A percentile compares a stretch with the other conserved stretches of the same genome.
phyloP scores from a whole-genome alignment of 2,329 filamentous ascomycete species.

The Nemania serpens region DNA sequence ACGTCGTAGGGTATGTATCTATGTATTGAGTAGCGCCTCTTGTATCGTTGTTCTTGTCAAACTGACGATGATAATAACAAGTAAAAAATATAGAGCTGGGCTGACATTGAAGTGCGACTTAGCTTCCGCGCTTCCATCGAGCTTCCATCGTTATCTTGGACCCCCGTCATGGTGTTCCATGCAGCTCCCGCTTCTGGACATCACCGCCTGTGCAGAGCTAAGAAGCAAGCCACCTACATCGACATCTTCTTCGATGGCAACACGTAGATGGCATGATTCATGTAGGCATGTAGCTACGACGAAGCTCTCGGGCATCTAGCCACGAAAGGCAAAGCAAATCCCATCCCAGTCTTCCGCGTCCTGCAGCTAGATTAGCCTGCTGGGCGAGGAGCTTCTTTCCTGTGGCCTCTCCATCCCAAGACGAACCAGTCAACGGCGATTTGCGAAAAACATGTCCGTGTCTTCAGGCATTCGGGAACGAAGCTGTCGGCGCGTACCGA shows the following conservation, averaged over 20 bases:
- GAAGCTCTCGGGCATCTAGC: constrained; percentile 23
- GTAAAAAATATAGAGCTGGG: not conserved
- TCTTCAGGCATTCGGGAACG: constrained; percentile 4
- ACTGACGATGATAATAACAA: too few species aligned
- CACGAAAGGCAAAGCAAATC: constrained; percentile 20
- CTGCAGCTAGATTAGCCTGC: constrained; percentile 23
- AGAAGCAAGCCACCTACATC: constrained; percentile 28
- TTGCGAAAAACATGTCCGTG: constrained; percentile 3
- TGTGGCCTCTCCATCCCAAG: constrained; percentile 2
- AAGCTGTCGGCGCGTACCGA: constrained; percentile 15
- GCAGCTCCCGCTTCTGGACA: constrained; percentile 42
- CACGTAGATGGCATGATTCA: constrained; percentile 10
- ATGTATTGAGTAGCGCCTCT: constrained; percentile 7
- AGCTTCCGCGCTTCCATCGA: constrained; percentile 35
- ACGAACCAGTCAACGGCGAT: not conserved
- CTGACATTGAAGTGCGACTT: not conserved
- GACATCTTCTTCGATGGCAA: constrained; percentile 10
- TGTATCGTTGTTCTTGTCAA: not conserved
- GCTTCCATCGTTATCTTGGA: constrained; percentile 43
- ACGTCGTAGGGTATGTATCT: too few species aligned
- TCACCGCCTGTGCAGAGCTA: constrained; percentile 28
- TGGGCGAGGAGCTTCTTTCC: not conserved
- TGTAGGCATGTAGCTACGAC: constrained; percentile 17
- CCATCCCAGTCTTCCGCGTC: constrained; percentile 16
- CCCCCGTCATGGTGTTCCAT: constrained; percentile 38